Base-by-base conservation (phyloP, 2,329 filamentous ascomycete species). In the Chaetothyriales sp. region DNA sequence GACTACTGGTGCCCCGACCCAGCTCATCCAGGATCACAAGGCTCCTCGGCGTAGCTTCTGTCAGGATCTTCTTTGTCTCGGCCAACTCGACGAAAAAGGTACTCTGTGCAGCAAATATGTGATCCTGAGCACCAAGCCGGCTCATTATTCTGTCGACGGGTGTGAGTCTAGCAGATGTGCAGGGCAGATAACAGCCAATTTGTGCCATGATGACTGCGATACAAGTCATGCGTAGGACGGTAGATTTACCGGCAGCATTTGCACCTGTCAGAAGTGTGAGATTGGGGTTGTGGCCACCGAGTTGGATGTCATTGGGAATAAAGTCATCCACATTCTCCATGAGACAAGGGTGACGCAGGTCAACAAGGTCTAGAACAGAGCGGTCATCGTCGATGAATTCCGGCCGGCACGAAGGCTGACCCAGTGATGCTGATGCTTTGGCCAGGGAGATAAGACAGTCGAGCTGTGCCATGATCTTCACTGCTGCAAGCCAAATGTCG, bases 121-220 rank as follows among this genome's bases (percentile, higher is more conserved):
- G 96, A 78, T 98, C 92, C 62, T 96, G 95, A 46, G 92, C 92
- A 8, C 92, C 92, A 0, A 98, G 79, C 45, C 92, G 86, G 8
- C 90, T 96, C 92, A 98, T 98, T 72, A 98, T 96, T 50, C 92
- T 86, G 65, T 98, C 92, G 2, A 94, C 81, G 0, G 92, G 90
- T 0, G 90, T 96, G 44, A 98, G 75, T 2, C 77, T 80, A 1
- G 92, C 92, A 2, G 81, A 86, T 18, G 77, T 73, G 53, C 87
- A 89, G 1, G 92, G 92, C 1, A 98, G 80, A 59, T 94, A 84
- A 66, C 90, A 95, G 50, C 92, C 92, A 26, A 98, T 84, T 64
- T 98, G 92, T 0, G 92, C 92, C 79, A 98, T 89, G 60, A 98
- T 96, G 47, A 95, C 90, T 0, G 92, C 92, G 46, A 92, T 81